phyloP scores from a whole-genome alignment of 1,284 basidiomycete species.

The Ustilago sp. region DNA sequence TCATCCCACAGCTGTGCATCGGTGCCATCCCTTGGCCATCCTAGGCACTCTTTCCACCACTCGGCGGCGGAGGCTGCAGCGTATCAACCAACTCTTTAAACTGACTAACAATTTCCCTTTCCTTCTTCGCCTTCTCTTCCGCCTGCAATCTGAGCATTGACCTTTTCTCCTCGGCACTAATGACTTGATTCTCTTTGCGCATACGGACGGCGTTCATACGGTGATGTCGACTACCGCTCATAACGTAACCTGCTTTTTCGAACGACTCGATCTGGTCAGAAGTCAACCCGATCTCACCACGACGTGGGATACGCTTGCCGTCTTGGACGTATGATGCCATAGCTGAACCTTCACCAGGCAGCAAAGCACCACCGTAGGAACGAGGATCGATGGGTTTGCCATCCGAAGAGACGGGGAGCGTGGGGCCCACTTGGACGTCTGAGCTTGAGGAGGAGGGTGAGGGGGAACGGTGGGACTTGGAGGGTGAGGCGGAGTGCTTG shows the following conservation, averaged over 20 bases:
- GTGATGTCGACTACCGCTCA: constrained; percentile 89
- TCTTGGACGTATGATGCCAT: constrained; percentile 95
- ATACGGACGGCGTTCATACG: constrained; percentile 93
- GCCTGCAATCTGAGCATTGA: constrained; percentile 91
- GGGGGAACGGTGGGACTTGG: constrained; percentile 3
- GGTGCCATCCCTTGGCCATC: background rate
- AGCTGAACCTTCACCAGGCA: constrained; percentile 93
- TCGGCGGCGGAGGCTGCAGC: constrained; percentile 29
- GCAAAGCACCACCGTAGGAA: constrained; percentile 80
- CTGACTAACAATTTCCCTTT: constrained; percentile 73
- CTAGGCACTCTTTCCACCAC: background rate
- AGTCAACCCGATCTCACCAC: constrained; percentile 95
- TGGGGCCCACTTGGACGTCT: constrained; percentile 33
- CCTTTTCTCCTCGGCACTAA: constrained; percentile 91
- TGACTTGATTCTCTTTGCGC: constrained; percentile 98
- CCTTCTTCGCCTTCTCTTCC: constrained; percentile 90
- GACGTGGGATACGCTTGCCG: constrained; percentile 91
- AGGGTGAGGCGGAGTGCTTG: background rate
- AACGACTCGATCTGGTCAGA: constrained; percentile 86
- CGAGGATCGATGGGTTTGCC: constrained; percentile 40
- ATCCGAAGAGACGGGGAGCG: constrained; percentile 34
- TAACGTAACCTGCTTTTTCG: constrained; percentile 94
- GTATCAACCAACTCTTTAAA: constrained; percentile 65
- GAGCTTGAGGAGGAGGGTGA: constrained; percentile 12
- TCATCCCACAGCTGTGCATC: no score